These are phyloP conservation scores for Elsinoe ampelina DNA, from an alignment of 2,329 filamentous ascomycete species.

Conservation along the genomic window DNA sequence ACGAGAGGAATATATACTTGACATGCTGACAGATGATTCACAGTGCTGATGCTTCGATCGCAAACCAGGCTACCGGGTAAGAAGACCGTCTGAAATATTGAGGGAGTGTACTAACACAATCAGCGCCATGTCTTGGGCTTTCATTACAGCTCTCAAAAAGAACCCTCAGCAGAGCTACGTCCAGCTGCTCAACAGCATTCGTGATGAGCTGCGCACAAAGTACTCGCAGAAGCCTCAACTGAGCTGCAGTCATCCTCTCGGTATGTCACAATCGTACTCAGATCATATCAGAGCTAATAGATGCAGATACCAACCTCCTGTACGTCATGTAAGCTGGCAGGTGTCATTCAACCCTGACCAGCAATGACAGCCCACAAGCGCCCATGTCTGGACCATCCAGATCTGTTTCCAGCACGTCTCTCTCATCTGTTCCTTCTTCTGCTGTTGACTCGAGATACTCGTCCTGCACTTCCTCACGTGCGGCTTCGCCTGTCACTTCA, in stretches of 20 bases:
- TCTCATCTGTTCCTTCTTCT: not conserved
- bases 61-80: conserved; percentile 71
- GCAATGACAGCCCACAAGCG: conserved; percentile 2
- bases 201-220: conserved; percentile 75
- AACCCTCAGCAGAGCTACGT: conserved; percentile 96
- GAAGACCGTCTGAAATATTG: not conserved
- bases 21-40: conserved; percentile 8
- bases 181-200: conserved; percentile 87
- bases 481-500: conserved; percentile 2
- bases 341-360: not conserved
- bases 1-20: not conserved
- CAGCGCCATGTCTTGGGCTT: conserved; percentile 89
- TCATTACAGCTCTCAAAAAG: conserved; percentile 82
- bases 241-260: conserved; percentile 77
- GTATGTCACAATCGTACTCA: conserved; percentile 52
- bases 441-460: conserved; percentile 10
- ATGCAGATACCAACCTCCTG: conserved; percentile 33
- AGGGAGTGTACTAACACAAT: not conserved
- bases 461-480: conserved; percentile 1
- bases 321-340: conserved; percentile 34
- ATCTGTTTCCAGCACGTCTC: not conserved
- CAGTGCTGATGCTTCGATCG: conserved; percentile 84
- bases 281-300: conserved; percentile 16
- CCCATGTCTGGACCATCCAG: not conserved
- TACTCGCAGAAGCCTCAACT: conserved; percentile 94